Percentiles rank a stretch among this genome's conserved stretches.
Evolutionary conservation across 768 basidiomycete species (phyloP).

Genomic region (Steccherinum ochraceum): DNA sequence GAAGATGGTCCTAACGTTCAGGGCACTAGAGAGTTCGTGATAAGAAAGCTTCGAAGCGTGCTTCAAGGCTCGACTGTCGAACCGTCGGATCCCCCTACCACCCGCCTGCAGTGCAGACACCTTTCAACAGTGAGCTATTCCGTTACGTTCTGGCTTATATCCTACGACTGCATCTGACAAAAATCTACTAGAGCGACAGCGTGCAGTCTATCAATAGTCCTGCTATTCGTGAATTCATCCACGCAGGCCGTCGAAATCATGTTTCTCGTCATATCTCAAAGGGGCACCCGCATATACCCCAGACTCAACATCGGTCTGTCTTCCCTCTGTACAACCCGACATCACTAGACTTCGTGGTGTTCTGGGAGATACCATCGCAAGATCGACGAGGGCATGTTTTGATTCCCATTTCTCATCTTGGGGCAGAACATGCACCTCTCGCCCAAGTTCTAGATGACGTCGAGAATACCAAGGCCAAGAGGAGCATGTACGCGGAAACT

Average conservation of each 20-base stretch:
- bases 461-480: conserved; percentile 58
- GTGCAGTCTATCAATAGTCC: conserved; percentile 17
- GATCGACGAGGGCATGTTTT: conserved; percentile 55
- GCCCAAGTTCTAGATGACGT: conserved; percentile 52
- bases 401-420: conserved; percentile 53
- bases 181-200: conserved; percentile 6
- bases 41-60: conserved; percentile 42
- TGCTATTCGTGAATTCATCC: conserved; percentile 40
- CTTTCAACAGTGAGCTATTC: conserved; percentile 34
- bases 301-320: conserved; percentile 41
- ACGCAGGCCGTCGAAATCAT: conserved; percentile 41
- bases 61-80: conserved; percentile 39
- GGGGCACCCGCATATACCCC: conserved; percentile 53
- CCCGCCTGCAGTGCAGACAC: conserved; percentile 48
- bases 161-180: background rate
- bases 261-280: conserved; percentile 28
- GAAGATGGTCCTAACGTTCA: conserved; percentile 28
- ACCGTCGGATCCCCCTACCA: conserved; percentile 40
- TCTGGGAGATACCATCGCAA: conserved; percentile 66
- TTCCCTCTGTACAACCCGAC: conserved; percentile 80
- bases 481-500: conserved; percentile 92
- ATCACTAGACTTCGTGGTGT: conserved; percentile 65
- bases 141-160: conserved; percentile 1
- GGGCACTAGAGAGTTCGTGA: conserved; percentile 46
- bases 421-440: conserved; percentile 64